Base-by-base conservation (phyloP, 1,284 basidiomycete genomes). In the Mycena citricolor region DNA sequence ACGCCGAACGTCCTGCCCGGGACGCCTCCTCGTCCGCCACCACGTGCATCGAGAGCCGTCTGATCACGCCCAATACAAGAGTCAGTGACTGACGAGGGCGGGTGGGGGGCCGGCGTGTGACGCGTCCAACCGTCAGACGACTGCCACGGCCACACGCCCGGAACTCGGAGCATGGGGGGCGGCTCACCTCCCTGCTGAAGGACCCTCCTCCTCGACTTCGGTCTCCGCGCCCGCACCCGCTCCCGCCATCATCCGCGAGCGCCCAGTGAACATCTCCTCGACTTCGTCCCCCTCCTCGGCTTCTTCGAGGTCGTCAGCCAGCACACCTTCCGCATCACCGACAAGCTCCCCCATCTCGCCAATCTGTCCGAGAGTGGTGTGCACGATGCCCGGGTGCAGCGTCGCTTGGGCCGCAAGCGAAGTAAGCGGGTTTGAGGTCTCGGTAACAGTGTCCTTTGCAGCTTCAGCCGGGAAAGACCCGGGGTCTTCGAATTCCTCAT, bases 341-440 rank as follows among this genome's bases (percentile, higher is more conserved):
- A n/a, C n/a, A n/a, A n/a, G n/a, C n/a, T 55, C 51, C n/a, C 47
- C 55, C 11, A 47, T 29, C 4, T 41, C 30, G 24, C 40, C 49
- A 36, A 31, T 42, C 28, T 32, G 23, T 33, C 39, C 22, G 25
- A 30, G 30, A 19, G 33, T 21, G 28, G 38, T 39, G 38, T 45
- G 48, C 39, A 8, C 49, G 43, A 12, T 37, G 4, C 21, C 25
- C 7, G 34, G 16, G 21, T 54, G 38, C 23, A 53, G 56, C 40
- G 43, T 57, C 47, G 55, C 49, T 37, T 79, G 79, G 0, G 59
- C 63, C 55, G 81, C 80, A 1, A 79, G 76, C 51, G 81, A 80
- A 1, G 77, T 81, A 61, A 79, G 80, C 2, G 74, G 76, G 16
- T 71, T n/a, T 79, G 31, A 56, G 68, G 54, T 59, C 75, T 36